A percentile compares a stretch with the other conserved stretches of the same genome.
These are phyloP conservation scores for Begonia loranthoides DNA, from an alignment of 306 rosid species.

Conservation along the genomic window DNA sequence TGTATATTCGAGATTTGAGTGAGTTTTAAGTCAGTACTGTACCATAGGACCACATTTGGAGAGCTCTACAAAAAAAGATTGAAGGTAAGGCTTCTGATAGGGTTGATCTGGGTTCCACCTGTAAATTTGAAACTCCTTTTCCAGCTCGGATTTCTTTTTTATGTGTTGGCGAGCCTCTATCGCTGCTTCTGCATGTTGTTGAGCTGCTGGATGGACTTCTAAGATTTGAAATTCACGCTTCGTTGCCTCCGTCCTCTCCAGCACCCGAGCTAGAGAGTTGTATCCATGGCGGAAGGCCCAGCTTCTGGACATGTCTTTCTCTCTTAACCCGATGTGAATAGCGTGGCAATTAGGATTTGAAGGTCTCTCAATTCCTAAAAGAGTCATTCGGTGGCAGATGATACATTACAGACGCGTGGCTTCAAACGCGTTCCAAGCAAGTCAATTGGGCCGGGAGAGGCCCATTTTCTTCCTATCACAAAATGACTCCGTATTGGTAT, in stretches of 20 bases:
- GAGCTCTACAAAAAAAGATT: constrained; percentile 28
- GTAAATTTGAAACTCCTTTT: constrained; percentile 25
- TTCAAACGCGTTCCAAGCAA: no score
- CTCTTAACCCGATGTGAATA: background rate
- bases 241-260: constrained; percentile 10
- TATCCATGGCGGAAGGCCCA: constrained; percentile 15
- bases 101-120: constrained; percentile 30
- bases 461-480: no score
- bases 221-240: constrained; percentile 13
- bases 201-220: constrained; percentile 22
- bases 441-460: no score
- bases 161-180: constrained; percentile 8
- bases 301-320: constrained; percentile 12
- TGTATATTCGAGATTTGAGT: background rate
- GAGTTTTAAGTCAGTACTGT: background rate
- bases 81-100: constrained; percentile 19
- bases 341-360: no score
- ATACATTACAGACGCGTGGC: no score
- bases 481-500: no score
- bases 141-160: background rate
- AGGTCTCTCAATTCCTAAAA: no score
- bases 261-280: constrained; percentile 11
- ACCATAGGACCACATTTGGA: constrained; percentile 26
- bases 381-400: no score
- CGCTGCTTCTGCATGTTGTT: constrained; percentile 18